Conservation (phyloP, 805 yeast species). For the Ogataea minuta region DNA sequence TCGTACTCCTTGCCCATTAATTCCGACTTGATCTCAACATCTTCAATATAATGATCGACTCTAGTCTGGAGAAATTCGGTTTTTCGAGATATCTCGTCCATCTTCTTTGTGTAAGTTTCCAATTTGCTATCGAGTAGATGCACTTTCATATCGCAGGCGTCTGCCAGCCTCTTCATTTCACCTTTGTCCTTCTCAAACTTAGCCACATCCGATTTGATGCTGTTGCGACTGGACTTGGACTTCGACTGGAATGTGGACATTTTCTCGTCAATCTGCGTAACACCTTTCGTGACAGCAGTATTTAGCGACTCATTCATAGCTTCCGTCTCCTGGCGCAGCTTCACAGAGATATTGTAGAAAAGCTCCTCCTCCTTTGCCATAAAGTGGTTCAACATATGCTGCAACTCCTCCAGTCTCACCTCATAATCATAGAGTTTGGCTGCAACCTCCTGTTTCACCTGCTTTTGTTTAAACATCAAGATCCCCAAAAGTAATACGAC, state of each 20-base stretch:
- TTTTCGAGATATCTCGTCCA: constrained; percentile 8
- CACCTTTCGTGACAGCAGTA: constrained; percentile 2
- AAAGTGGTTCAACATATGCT: constrained; percentile 1
- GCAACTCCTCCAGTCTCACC: not conserved
- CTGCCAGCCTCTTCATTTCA: constrained; percentile 4
- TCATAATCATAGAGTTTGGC: not conserved
- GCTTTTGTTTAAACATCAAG: not conserved
- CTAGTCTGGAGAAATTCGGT: constrained; percentile 6
- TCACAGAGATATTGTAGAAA: constrained; percentile 9
- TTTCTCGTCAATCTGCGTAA: constrained; percentile 11
- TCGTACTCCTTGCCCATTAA: constrained; percentile 18
- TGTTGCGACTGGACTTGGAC: constrained; percentile 5
- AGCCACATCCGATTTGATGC: constrained; percentile 12
- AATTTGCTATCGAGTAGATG: constrained; percentile 1
- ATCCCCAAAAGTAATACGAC: not conserved
- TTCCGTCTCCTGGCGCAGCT: constrained; percentile 12
- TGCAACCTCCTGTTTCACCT: not conserved
- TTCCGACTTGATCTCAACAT: constrained; percentile 9
- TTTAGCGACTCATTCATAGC: constrained; percentile 9
- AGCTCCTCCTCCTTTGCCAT: constrained; percentile 22
- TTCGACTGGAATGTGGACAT: constrained; percentile 9
- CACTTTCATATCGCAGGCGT: constrained; percentile 7
- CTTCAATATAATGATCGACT: constrained; percentile 7
- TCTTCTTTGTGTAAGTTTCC: not conserved
- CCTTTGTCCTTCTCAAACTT: constrained; percentile 11